These are phyloP conservation scores for Crepidotus variabilis DNA, from an alignment of 768 basidiomycete genomes.

Conservation along the genomic window DNA sequence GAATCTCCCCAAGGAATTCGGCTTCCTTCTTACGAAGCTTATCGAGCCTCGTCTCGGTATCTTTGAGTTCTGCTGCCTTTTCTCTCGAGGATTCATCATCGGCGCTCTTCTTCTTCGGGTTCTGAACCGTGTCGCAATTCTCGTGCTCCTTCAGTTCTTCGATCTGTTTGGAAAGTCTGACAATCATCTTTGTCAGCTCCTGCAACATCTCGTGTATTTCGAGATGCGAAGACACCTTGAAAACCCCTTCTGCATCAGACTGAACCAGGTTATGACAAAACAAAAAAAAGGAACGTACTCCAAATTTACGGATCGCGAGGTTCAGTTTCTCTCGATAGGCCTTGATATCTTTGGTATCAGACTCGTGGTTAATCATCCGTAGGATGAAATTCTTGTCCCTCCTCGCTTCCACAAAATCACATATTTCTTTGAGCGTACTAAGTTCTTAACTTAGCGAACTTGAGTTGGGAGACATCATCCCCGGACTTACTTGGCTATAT, in stretches of 20 bases:
- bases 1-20: too few relatives aligned
- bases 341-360: slow-evolving; percentile 1
- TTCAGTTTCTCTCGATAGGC: slow-evolving; percentile 4
- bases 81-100: too few relatives aligned
- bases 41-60: too few relatives aligned
- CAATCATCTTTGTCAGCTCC: too few relatives aligned
- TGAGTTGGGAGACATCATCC: background rate
- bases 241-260: background rate
- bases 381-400: background rate
- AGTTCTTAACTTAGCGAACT: background rate
- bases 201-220: background rate
- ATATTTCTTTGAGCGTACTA: background rate
- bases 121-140: too few relatives aligned
- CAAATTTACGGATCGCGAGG: slow-evolving; percentile 1
- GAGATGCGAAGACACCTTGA: slow-evolving; percentile 4
- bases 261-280: too few relatives aligned
- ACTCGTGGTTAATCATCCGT: background rate
- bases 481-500: background rate
- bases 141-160: too few relatives aligned
- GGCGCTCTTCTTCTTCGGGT: too few relatives aligned
- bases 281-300: background rate
- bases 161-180: too few relatives aligned
- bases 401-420: background rate
- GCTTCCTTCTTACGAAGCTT: too few relatives aligned
- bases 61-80: too few relatives aligned